Evolutionary conservation across 1,139 yeast species (phyloP), one percentile per base, ranked within the genome.

Genomic region (Blastobotrys raffinosifermentans): DNA sequence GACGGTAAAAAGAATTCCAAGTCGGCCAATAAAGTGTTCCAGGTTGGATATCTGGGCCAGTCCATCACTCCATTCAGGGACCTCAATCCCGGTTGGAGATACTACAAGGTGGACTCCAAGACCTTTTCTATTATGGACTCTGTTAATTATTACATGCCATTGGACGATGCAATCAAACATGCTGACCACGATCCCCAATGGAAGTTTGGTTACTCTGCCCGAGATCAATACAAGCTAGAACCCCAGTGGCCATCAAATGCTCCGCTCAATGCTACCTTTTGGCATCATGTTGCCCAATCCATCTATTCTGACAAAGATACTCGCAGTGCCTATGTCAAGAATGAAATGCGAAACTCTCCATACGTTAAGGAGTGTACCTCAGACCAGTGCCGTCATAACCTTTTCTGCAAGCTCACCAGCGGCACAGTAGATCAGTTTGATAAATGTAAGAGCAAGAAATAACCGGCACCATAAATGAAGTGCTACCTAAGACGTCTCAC

Each of bases 41-140:
- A 71, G 50, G 65, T 73, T 62, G 79, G 82, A 0, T 80, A 81
- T 81, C 70, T 80, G 38, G 68, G 73, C 1, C 86, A 77, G 46
- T 74, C 84, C 1, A 70, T 80, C 29, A 78, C 87, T 10, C 86
- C 87, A 7, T 65, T 69, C 48, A 60, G 66, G 7, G 65, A 75
- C 46, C 66, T 66, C 48, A 80, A 80, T 54, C 87, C 87, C 11
- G 70, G 79, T 18, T 80, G 84, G 82, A 70, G 83, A 55, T 79
- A 77, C 60, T 80, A 80, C 52, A 76, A 75, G 50, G 81, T 80
- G 31, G 86, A 80, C 55, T 64, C 73, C 17, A 63, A 72, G 47
- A 72, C 84, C 4, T 79, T 77, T 63, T 73, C 73, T 44, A 66
- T 80, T 42, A 66, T 77, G 67, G 75, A 80, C 50, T 67, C 80